Evolutionary conservation across 805 yeast species (phyloP), one percentile per base, ranked within the genome.

Genomic region (Saccharomyces jurei): DNA sequence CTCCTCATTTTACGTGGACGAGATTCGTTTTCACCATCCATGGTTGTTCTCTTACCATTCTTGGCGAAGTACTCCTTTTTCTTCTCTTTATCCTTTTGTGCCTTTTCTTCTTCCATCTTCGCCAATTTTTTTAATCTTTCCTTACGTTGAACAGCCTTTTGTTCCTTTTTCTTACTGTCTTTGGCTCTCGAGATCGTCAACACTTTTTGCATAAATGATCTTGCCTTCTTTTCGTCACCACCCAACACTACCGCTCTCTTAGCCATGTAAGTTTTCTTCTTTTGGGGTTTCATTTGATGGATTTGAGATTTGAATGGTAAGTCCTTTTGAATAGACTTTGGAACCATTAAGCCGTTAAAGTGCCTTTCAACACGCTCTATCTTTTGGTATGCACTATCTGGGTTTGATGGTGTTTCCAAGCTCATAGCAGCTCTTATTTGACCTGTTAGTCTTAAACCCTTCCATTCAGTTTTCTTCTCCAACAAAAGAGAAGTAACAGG

Each of bases 401-500:
- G 71, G 50, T 72, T 72, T 51, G 72, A 70, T 50, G 92, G 92
- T 0, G 94, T 82, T 22, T 79, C 81, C 49, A 89, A 65, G 41
- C 78, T 80, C 60, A 78, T 70, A 26, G 80, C 95, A 25, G 94
- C 92, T 64, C 99, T 82, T 47, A 94, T 90, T 64, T 86, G 86
- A 55, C 99, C 99, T 0, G 97, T 94, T 58, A 92, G 77, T 67
- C 96, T 81, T 96, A 94, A 90, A 58, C 99, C 99, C 65, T 81
- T 81, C 99, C 99, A 94, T 64, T 88, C 88, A 31, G 78, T 76
- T 73, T 94, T 94, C 60, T 89, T 81, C 36, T 75, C 67, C 55
- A 91, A 71, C 63, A 95, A 77, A 67, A 92, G 76, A 1, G 99
- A 94, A 0, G 97, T 87, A 22, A 94, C 98, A 1, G 98, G 98